phyloP scores from a whole-genome alignment of 1,284 basidiomycete species.

The Pseudozyma sp. region DNA sequence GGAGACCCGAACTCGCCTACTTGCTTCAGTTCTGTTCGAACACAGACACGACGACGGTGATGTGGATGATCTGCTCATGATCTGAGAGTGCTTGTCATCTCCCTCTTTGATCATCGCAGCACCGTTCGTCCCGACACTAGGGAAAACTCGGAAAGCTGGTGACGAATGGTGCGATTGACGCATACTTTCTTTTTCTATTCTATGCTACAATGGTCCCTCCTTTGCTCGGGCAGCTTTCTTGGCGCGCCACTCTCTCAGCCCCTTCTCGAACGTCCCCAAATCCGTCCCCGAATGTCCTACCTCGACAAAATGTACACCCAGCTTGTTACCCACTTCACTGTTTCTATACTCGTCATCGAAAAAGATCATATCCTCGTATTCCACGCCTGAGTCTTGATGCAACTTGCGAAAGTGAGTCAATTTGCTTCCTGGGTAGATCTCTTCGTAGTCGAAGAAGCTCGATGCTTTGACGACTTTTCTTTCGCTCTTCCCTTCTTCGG shows the following conservation, averaged over 20 bases:
- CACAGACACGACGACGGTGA: too few species aligned
- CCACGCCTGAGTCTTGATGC: conserved; percentile 52
- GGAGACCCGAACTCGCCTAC: too few species aligned
- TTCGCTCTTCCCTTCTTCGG: neutral
- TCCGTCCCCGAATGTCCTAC: conserved; percentile 61
- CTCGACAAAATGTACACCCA: conserved; percentile 66
- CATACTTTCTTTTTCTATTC: too few species aligned
- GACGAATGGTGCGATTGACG: too few species aligned
- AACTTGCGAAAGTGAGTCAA: conserved; percentile 60
- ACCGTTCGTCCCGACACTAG: too few species aligned
- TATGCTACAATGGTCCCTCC: neutral
- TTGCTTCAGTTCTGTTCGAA: too few species aligned
- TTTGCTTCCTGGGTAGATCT: conserved; percentile 67
- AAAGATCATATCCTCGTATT: conserved; percentile 66
- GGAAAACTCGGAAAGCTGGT: too few species aligned
- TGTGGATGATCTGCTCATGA: too few species aligned
- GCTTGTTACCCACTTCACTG: conserved; percentile 59
- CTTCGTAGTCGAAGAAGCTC: conserved; percentile 58
- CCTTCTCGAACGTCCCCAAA: conserved; percentile 55
- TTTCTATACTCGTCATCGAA: conserved; percentile 66
- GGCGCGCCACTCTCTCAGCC: conserved; percentile 55
- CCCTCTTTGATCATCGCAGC: too few species aligned
- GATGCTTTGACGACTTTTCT: conserved; percentile 41
- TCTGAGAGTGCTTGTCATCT: too few species aligned
- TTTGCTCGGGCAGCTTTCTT: conserved; percentile 33